Evolutionary conservation across 164 flowering plant species (phyloP).

Genomic region (Liriodendron chinense): DNA sequence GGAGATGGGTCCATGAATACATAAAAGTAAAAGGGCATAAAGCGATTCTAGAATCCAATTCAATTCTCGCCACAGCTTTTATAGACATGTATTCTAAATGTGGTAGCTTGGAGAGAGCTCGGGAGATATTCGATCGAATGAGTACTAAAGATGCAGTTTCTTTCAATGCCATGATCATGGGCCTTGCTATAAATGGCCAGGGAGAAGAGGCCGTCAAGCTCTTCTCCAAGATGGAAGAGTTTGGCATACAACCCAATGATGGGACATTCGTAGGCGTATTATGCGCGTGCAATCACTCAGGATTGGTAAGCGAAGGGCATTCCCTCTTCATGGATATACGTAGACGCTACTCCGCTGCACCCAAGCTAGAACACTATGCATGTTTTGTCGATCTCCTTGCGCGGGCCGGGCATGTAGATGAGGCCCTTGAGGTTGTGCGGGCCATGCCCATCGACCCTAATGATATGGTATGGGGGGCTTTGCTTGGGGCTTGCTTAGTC

Average conservation of each 20-base stretch:
- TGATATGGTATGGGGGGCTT: conserved; percentile 61
- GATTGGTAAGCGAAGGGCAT: conserved; percentile 42
- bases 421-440: conserved; percentile 46
- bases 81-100: conserved; percentile 77
- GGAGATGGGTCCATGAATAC: conserved; percentile 46
- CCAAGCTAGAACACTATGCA: conserved; percentile 61
- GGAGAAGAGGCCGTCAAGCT: conserved; percentile 49
- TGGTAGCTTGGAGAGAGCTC: conserved; percentile 45
- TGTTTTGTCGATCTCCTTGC: conserved; percentile 64
- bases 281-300: conserved; percentile 67
- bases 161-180: conserved; percentile 71
- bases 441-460: conserved; percentile 60
- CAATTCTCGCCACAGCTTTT: conserved; percentile 28
- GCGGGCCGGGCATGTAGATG: conserved; percentile 52
- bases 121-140: conserved; percentile 37
- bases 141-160: conserved; percentile 45
- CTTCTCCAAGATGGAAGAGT: conserved; percentile 43
- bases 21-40: conserved; percentile 29
- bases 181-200: conserved; percentile 55
- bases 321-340: conserved; percentile 42
- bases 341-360: conserved; percentile 18
- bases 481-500: conserved; percentile 60
- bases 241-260: conserved; percentile 37
- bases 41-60: conserved; percentile 31
- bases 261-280: conserved; percentile 50